Percentiles rank a stretch among this genome's conserved stretches.
These are phyloP conservation scores for Ceratocystiopsis minuta DNA, from an alignment of 2,329 filamentous ascomycete species.

Conservation along the genomic window DNA sequence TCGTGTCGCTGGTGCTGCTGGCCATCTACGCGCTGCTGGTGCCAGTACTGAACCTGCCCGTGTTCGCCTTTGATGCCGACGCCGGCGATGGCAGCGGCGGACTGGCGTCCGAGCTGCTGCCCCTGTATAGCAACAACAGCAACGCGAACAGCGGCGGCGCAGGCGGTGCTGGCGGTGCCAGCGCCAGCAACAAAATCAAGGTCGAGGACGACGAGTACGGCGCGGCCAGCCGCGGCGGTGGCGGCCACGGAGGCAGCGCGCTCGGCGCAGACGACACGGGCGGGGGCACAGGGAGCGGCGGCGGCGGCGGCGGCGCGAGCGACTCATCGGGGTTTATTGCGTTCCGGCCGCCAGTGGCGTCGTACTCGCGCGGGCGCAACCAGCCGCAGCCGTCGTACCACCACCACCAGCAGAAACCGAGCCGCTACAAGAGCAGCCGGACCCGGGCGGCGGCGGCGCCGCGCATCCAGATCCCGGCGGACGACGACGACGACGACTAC, in stretches of 20 bases:
- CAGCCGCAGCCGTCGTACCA: slow-evolving; percentile 2
- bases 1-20: slow-evolving; percentile 31
- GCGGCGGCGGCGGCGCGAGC: slow-evolving; percentile 11
- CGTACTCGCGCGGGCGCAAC: slow-evolving; percentile 13
- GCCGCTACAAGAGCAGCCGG: neutral
- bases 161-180: slow-evolving; percentile 11
- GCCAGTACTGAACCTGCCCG: slow-evolving; percentile 32
- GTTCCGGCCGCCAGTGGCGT: slow-evolving; percentile 11
- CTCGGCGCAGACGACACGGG: slow-evolving; percentile 10
- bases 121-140: slow-evolving; percentile 39
- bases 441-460: neutral
- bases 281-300: slow-evolving; percentile 19
- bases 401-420: neutral
- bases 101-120: slow-evolving; percentile 16
- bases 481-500: slow-evolving; percentile 6
- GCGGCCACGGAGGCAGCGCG: slow-evolving; percentile 19
- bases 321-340: slow-evolving; percentile 15
- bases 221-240: slow-evolving; percentile 15
- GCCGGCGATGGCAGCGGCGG: slow-evolving; percentile 4
- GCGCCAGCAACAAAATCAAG: slow-evolving; percentile 35
- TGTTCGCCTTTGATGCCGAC: slow-evolving; percentile 31
- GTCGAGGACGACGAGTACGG: slow-evolving; percentile 25
- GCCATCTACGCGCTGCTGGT: slow-evolving; percentile 37
- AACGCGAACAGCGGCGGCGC: slow-evolving; percentile 31
- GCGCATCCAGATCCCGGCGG: slow-evolving; percentile 8